phyloP scores from a whole-genome alignment of 2,329 filamentous ascomycete genomes.

The Achaetomium macrosporum region DNA sequence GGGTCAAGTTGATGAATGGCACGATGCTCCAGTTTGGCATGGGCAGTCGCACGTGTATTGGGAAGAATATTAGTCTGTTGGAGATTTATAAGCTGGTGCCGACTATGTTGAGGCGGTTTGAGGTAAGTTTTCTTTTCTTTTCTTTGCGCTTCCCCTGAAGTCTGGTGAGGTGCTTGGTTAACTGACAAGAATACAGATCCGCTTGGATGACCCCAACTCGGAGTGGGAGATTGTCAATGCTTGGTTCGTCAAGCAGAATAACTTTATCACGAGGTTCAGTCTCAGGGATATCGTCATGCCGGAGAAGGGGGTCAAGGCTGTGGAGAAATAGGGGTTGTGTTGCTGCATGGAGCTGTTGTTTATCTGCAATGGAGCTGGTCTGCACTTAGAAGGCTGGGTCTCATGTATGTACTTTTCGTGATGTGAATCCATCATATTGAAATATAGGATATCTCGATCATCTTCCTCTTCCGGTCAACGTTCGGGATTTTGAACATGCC shows the following conservation, averaged over 20 bases:
- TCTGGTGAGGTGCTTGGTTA: neutral
- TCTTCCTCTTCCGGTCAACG: too few relatives aligned
- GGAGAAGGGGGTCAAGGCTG: slow-evolving; percentile 14
- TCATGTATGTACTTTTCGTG: neutral
- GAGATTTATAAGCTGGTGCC: slow-evolving; percentile 61
- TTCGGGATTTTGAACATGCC: too few relatives aligned
- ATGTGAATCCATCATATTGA: neutral
- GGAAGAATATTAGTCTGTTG: slow-evolving; percentile 58
- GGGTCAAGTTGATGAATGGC: slow-evolving; percentile 60
- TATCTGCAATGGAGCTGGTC: neutral
- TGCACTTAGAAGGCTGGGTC: slow-evolving; percentile 1
- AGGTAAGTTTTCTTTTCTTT: slow-evolving; percentile 37
- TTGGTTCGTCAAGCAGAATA: slow-evolving; percentile 58
- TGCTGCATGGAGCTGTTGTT: neutral
- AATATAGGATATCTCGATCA: too few relatives aligned
- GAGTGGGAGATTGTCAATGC: slow-evolving; percentile 57
- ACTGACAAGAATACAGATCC: slow-evolving; percentile 35
- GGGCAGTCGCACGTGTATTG: slow-evolving; percentile 64
- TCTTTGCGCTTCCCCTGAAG: neutral
- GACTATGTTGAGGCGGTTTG: slow-evolving; percentile 57
- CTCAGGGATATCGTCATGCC: slow-evolving; percentile 39
- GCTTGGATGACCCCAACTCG: slow-evolving; percentile 46
- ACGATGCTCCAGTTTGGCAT: slow-evolving; percentile 71
- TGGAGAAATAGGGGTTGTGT: neutral
- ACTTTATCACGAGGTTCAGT: slow-evolving; percentile 45